Evolutionary conservation across 352 stramenopile species (phyloP), one percentile per base, ranked within the genome.

Genomic region (Lagenidium giganteum): DNA sequence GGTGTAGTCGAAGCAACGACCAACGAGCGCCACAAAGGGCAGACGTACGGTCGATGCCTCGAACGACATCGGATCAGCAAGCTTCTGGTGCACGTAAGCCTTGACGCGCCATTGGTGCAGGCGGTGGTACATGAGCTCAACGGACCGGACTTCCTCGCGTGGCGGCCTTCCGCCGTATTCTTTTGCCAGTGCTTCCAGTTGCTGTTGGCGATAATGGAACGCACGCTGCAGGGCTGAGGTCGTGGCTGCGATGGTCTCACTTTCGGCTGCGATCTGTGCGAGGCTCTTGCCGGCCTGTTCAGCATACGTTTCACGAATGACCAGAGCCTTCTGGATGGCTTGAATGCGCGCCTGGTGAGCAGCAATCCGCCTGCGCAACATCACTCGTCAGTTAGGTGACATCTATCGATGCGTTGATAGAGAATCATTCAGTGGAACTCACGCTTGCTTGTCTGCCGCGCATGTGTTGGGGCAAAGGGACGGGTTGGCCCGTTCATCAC

Each of bases 401-500:
- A 45, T 52, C 13, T 45, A 29, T 20, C 11, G 14, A 5, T 45
- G 33, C 2, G 39, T 35, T 16, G 20, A n/a, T 23, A 13, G 17
- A 8, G 45, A n/a, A 3, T 14, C 23, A 11, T 28, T 4, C 4
- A 52, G n/a, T n/a, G 33, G 26, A n/a, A n/a, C 26, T 22, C 26
- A n/a, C 36, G 35, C 5, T 5, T 25, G 34, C 1, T 34, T 42
- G 0, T 35, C 28, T 5, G n/a, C 29, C 1, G 31, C 33, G 31
- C 79, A 91, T 25, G 47, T 67, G 43, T 87, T 42, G 13, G n/a
- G 5, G 34, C 79, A 89, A n/a, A n/a, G n/a, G n/a, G n/a, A n/a
- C n/a, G n/a, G n/a, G 3, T 20, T 17, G 0, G 38, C 8, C 4
- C n/a, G 23, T 45, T 98, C 95, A 54, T 98, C 95, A 42, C 79